phyloP scores from a whole-genome alignment of 176 grass and related monocot genomes.

The Poa annua region DNA sequence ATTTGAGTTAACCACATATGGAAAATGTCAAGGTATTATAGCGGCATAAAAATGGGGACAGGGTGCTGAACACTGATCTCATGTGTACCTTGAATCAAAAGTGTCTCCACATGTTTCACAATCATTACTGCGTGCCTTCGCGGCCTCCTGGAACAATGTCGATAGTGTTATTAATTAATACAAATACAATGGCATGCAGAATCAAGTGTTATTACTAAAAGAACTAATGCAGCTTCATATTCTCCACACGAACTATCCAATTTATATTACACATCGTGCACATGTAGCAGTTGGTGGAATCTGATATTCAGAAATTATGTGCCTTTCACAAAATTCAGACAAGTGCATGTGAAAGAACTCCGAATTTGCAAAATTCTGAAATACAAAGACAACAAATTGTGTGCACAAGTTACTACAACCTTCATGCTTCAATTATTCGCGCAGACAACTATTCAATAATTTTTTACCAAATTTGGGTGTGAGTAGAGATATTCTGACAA shows the following conservation, averaged over 20 bases:
- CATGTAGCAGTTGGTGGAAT: slow-evolving; percentile 27
- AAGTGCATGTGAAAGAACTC: background rate
- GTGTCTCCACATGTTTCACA: slow-evolving; percentile 78
- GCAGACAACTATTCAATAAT: background rate
- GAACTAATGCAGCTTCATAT: slow-evolving; percentile 9
- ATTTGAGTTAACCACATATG: slow-evolving; percentile 24
- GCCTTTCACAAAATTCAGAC: background rate
- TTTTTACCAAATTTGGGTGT: background rate
- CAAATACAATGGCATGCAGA: slow-evolving; percentile 1
- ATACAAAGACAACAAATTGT: background rate
- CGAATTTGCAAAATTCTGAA: background rate
- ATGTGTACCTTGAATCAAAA: slow-evolving; percentile 84
- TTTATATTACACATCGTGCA: slow-evolving; percentile 8
- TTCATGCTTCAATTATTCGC: background rate
- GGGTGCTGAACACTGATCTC: background rate
- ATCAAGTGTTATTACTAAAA: slow-evolving; percentile 12
- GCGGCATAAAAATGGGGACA: background rate
- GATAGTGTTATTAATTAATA: background rate
- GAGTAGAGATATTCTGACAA: background rate
- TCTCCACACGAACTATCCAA: slow-evolving; percentile 18
- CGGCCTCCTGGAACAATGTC: slow-evolving; percentile 50
- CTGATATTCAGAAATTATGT: slow-evolving; percentile 8
- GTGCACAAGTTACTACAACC: background rate
- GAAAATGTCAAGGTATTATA: background rate
- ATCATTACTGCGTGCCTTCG: slow-evolving; percentile 61